Percentiles rank a stretch among this genome's conserved stretches.
These are phyloP conservation scores for Tetrapisispora taiwanensis DNA, from an alignment of 805 yeast species.

Conservation along the genomic window DNA sequence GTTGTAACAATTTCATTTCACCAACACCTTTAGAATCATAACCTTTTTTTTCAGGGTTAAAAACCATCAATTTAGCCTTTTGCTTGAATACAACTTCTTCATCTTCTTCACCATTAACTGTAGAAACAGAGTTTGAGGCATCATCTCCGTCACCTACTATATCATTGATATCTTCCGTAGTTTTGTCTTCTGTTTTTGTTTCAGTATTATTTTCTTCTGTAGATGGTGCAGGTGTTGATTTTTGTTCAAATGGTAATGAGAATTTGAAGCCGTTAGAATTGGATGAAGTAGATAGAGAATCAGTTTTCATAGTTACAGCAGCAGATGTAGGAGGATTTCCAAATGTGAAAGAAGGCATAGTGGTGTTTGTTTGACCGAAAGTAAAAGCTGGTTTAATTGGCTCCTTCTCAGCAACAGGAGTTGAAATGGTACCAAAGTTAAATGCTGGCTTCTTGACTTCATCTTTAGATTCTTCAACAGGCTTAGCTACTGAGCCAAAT, in stretches of 20 bases:
- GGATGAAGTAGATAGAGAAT: conserved; percentile 10
- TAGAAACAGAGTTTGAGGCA: conserved; percentile 32
- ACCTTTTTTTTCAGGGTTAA: conserved; percentile 40
- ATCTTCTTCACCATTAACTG: conserved; percentile 77
- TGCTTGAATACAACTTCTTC: conserved; percentile 57
- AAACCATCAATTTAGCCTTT: conserved; percentile 61
- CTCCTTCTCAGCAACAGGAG: neutral
- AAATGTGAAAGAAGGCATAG: conserved; percentile 21
- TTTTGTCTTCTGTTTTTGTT: conserved; percentile 18
- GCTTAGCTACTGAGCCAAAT: conserved; percentile 3
- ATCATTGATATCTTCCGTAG: conserved; percentile 28
- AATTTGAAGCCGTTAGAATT: conserved; percentile 29
- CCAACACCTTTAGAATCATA: conserved; percentile 72
- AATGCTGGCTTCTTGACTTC: conserved; percentile 5
- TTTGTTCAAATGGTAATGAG: conserved; percentile 27
- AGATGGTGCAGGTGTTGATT: conserved; percentile 8
- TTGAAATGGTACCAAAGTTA: conserved; percentile 5
- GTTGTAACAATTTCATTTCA: conserved; percentile 60
- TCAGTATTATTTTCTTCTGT: conserved; percentile 13
- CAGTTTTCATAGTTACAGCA: conserved; percentile 9
- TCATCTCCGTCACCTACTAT: conserved; percentile 36
- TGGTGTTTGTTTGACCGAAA: conserved; percentile 19
- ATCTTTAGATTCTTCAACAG: neutral
- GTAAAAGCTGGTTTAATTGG: conserved; percentile 20
- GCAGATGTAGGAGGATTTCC: conserved; percentile 13